These are phyloP conservation scores for Wickerhamomyces alni DNA, from an alignment of 805 yeast species.

Conservation along the genomic window DNA sequence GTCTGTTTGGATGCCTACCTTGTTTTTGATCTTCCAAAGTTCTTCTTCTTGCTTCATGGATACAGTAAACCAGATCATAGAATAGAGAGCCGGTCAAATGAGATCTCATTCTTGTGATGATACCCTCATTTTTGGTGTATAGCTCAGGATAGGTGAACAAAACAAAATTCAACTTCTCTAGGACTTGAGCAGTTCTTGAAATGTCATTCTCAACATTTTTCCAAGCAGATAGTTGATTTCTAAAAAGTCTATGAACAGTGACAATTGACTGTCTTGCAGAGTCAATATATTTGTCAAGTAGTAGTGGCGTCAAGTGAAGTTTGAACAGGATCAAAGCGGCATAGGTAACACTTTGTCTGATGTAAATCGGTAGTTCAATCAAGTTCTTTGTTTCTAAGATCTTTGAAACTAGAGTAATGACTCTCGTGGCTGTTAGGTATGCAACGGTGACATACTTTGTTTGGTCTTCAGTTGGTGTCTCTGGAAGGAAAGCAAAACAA, in stretches of 20 bases:
- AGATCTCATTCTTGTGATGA: slow-evolving; percentile 83
- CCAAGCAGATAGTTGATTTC: slow-evolving; percentile 91
- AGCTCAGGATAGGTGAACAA: slow-evolving; percentile 83
- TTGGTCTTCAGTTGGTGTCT: slow-evolving; percentile 82
- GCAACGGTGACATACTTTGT: slow-evolving; percentile 79
- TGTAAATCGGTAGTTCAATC: slow-evolving; percentile 80
- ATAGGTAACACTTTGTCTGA: slow-evolving; percentile 80
- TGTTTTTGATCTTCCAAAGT: slow-evolving; percentile 35
- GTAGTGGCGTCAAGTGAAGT: slow-evolving; percentile 69
- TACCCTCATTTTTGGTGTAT: slow-evolving; percentile 64
- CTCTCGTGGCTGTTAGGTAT: slow-evolving; percentile 72
- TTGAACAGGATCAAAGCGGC: slow-evolving; percentile 76
- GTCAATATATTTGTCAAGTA: slow-evolving; percentile 64
- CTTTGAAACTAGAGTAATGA: slow-evolving; percentile 71
- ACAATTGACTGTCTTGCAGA: slow-evolving; percentile 91
- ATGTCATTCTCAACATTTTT: slow-evolving; percentile 80
- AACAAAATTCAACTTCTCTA: slow-evolving; percentile 84
- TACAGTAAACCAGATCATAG: slow-evolving; percentile 89
- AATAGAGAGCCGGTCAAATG: slow-evolving; percentile 88
- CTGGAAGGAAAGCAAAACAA: slow-evolving; percentile 87
- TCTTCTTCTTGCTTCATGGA: slow-evolving; percentile 87
- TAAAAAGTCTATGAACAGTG: slow-evolving; percentile 79
- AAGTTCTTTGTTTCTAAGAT: slow-evolving; percentile 62
- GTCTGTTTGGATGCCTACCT: slow-evolving; percentile 25
- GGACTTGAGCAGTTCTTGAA: slow-evolving; percentile 83